phyloP scores from a whole-genome alignment of 192 early-diverging fungal species.

The Martensiomyces pterosporus region DNA sequence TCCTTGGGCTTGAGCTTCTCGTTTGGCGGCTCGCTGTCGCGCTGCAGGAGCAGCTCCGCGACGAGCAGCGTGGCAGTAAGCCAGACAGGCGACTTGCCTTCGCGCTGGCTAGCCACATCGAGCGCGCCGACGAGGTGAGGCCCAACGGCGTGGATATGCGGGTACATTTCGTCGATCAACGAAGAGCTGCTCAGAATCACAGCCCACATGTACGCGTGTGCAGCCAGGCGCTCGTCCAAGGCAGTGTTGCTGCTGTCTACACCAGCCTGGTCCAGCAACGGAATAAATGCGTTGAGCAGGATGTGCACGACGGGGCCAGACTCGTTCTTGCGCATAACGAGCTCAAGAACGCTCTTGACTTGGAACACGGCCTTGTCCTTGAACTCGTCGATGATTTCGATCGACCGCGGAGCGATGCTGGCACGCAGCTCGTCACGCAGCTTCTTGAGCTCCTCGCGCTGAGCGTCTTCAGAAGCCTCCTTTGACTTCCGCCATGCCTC shows the following conservation, averaged over 20 bases:
- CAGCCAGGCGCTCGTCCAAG: constrained; percentile 31
- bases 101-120: constrained; percentile 25
- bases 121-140: constrained; percentile 28
- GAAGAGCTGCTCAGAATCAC: constrained; percentile 31
- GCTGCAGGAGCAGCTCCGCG: constrained; percentile 39
- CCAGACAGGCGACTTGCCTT: constrained; percentile 27
- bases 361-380: constrained; percentile 35
- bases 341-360: constrained; percentile 31
- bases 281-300: constrained; percentile 33
- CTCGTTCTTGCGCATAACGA: constrained; percentile 38
- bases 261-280: constrained; percentile 19
- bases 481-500: constrained; percentile 33
- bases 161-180: constrained; percentile 38
- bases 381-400: constrained; percentile 34
- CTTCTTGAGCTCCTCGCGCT: constrained; percentile 20
- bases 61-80: constrained; percentile 38
- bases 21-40: constrained; percentile 29
- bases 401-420: constrained; percentile 45
- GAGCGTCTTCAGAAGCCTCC: constrained; percentile 25
- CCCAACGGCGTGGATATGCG: constrained; percentile 9
- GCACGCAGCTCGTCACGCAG: constrained; percentile 53
- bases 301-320: constrained; percentile 14
- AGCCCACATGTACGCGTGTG: constrained; percentile 45
- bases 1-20: constrained; percentile 22
- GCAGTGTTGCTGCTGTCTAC: not conserved